These are phyloP conservation scores for Botrytis tulipae DNA, from an alignment of 2,329 filamentous ascomycete genomes.

Conservation along the genomic window DNA sequence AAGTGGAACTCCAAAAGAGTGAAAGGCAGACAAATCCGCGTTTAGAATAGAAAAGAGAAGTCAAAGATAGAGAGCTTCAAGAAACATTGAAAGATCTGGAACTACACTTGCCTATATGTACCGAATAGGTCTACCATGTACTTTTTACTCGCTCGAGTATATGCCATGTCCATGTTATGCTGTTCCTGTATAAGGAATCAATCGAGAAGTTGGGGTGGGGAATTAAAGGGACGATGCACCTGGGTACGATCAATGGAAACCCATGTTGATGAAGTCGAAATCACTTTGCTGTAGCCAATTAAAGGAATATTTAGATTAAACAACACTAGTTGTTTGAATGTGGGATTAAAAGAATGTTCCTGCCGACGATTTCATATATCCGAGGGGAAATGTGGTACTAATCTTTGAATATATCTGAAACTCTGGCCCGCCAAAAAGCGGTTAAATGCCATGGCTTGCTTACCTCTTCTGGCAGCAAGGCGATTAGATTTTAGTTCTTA, in stretches of 20 bases:
- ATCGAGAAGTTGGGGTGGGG: not conserved
- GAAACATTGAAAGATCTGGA: not conserved
- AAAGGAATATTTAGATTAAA: not conserved
- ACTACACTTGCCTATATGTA: not conserved
- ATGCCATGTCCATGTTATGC: not conserved
- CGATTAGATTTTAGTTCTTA: not conserved
- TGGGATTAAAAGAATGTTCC: not conserved
- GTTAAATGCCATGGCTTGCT: not conserved
- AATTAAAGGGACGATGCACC: slow-evolving; percentile 1
- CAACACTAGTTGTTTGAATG: not conserved
- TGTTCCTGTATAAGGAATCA: not conserved
- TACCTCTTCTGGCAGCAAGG: not conserved
- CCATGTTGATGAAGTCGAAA: not conserved
- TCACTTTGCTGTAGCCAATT: not conserved
- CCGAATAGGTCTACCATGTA: not conserved
- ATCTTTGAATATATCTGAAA: slow-evolving; percentile 3
- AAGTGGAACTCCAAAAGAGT: slow-evolving; percentile 7
- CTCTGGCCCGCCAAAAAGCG: not conserved
- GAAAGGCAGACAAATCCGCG: slow-evolving; percentile 15
- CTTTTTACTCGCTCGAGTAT: not conserved
- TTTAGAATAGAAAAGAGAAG: not conserved
- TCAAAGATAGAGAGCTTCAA: not conserved
- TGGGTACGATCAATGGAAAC: not conserved
- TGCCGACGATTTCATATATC: not conserved
- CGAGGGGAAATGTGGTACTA: slow-evolving; percentile 1